Evolutionary conservation across 768 basidiomycete genomes (phyloP).

Genomic region (Nidula microcarpa): DNA sequence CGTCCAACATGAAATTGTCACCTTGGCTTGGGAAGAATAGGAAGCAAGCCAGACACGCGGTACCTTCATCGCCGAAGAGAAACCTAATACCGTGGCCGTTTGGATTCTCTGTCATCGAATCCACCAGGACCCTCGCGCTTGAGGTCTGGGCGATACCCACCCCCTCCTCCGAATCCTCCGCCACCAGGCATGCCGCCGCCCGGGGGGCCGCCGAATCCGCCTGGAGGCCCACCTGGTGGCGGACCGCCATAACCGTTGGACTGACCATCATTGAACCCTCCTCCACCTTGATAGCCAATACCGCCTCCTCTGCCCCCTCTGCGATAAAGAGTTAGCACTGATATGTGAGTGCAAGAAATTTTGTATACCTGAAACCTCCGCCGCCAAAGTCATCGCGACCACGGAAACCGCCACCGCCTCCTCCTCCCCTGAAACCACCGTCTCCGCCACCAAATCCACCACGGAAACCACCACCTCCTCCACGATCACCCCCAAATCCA

Average conservation of each 20-base stretch:
- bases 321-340: slow-evolving; percentile 5
- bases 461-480: slow-evolving; percentile 40
- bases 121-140: slow-evolving; percentile 76
- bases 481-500: slow-evolving; percentile 40
- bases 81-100: slow-evolving; percentile 76
- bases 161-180: slow-evolving; percentile 38
- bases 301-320: slow-evolving; percentile 70
- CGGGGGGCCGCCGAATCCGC: slow-evolving; percentile 51
- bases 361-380: slow-evolving; percentile 47
- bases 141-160: slow-evolving; percentile 68
- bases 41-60: slow-evolving; percentile 22
- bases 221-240: slow-evolving; percentile 38
- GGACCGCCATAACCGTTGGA: slow-evolving; percentile 48
- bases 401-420: slow-evolving; percentile 29
- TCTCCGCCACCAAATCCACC: slow-evolving; percentile 28
- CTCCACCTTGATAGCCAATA: slow-evolving; percentile 65
- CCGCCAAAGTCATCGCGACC: slow-evolving; percentile 35
- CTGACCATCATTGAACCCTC: slow-evolving; percentile 51
- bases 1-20: slow-evolving; percentile 2
- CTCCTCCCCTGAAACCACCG: slow-evolving; percentile 31
- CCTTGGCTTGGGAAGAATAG: slow-evolving; percentile 19
- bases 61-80: slow-evolving; percentile 14
- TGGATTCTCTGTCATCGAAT: slow-evolving; percentile 78
- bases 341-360: background rate
- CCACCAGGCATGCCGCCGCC: slow-evolving; percentile 29